phyloP scores from a whole-genome alignment of 1,139 yeast genomes.

The Meyerozyma smithsonii region DNA sequence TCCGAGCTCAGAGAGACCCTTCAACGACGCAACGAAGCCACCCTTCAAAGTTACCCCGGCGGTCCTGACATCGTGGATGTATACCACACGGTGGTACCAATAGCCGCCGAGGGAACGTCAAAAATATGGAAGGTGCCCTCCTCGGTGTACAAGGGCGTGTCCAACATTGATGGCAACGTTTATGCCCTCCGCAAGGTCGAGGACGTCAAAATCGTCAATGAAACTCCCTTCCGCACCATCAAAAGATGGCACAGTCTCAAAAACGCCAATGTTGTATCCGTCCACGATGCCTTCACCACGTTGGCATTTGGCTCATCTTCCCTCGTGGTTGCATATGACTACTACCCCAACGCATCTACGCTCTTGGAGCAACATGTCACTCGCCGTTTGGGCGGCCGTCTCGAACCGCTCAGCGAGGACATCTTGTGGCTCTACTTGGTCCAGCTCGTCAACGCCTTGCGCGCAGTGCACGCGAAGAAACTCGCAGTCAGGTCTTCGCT shows the following conservation, averaged over 20 bases:
- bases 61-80: slow-evolving; percentile 75
- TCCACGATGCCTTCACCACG: slow-evolving; percentile 83
- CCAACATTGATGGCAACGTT: slow-evolving; percentile 72
- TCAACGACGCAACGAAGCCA: slow-evolving; percentile 74
- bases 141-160: slow-evolving; percentile 72
- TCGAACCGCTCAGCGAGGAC: slow-evolving; percentile 55
- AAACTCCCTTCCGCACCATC: slow-evolving; percentile 38
- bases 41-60: slow-evolving; percentile 61
- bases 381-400: slow-evolving; percentile 27
- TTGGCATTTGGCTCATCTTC: slow-evolving; percentile 77
- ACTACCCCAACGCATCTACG: slow-evolving; percentile 39
- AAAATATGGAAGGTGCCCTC: slow-evolving; percentile 59
- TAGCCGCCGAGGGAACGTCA: slow-evolving; percentile 55
- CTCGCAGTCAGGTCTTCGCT: slow-evolving; percentile 59
- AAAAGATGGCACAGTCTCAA: slow-evolving; percentile 48
- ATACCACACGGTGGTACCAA: slow-evolving; percentile 83
- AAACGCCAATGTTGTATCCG: slow-evolving; percentile 59
- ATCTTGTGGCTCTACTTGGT: slow-evolving; percentile 70
- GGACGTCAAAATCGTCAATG: slow-evolving; percentile 51
- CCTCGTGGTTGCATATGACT: slow-evolving; percentile 39
- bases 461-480: slow-evolving; percentile 55
- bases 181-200: slow-evolving; percentile 68
- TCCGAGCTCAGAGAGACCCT: slow-evolving; percentile 68
- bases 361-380: slow-evolving; percentile 31
- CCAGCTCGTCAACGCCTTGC: slow-evolving; percentile 68